These are phyloP conservation scores for Elsinoe necatrix DNA, from an alignment of 2,329 filamentous ascomycete genomes.

Conservation along the genomic window DNA sequence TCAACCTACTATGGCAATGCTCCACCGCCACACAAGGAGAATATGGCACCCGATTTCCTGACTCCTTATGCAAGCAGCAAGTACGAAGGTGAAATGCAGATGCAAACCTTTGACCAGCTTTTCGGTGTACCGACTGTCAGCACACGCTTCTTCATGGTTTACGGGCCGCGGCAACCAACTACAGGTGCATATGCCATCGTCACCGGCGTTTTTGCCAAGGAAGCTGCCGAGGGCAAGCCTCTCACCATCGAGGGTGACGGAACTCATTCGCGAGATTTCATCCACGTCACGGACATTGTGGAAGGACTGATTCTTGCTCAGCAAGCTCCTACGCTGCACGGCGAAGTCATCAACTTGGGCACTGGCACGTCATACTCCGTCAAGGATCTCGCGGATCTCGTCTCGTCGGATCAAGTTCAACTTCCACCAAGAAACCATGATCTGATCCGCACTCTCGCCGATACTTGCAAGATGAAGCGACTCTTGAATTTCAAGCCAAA, in stretches of 20 bases:
- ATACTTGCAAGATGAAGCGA: slow-evolving; percentile 5
- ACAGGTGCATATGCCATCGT: neutral
- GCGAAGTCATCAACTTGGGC: neutral
- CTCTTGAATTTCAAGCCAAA: neutral
- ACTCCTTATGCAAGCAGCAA: neutral
- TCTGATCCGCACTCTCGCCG: neutral
- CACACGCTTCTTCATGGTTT: slow-evolving; percentile 2
- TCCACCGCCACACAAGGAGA: neutral
- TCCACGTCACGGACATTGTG: neutral
- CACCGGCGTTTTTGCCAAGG: neutral
- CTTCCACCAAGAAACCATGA: neutral
- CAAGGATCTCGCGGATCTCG: neutral
- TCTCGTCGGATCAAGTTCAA: neutral
- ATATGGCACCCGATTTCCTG: neutral
- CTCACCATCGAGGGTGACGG: neutral
- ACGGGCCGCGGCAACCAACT: neutral
- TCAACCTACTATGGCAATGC: neutral
- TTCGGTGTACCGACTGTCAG: neutral
- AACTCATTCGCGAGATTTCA: neutral
- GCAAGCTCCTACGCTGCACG: neutral
- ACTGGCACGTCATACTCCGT: neutral
- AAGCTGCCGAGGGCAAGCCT: neutral
- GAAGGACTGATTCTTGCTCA: neutral
- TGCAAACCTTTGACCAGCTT: neutral
- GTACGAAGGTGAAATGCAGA: neutral